These are phyloP conservation scores for Pittosporum tobira DNA, from an alignment of 129 eudicot genomes.

Conservation along the genomic window DNA sequence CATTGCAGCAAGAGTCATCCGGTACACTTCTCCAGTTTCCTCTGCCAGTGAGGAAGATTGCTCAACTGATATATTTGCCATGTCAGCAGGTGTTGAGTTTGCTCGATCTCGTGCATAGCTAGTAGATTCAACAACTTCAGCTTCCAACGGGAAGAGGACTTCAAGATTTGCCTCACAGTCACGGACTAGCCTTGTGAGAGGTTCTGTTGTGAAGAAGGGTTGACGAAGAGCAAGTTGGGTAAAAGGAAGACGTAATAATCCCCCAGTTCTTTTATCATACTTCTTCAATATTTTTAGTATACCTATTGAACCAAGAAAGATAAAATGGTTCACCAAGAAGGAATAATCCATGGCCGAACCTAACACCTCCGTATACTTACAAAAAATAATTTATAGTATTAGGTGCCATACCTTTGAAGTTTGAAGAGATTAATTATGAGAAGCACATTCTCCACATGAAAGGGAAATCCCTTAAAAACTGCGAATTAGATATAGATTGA, in stretches of 20 bases:
- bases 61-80: slow-evolving; percentile 15
- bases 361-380: not conserved
- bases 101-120: slow-evolving; percentile 6
- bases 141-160: slow-evolving; percentile 63
- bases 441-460: slow-evolving; percentile 8
- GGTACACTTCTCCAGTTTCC: slow-evolving; percentile 49
- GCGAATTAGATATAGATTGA: not conserved
- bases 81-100: slow-evolving; percentile 5
- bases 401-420: not conserved
- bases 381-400: not conserved
- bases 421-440: not conserved
- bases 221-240: slow-evolving; percentile 70
- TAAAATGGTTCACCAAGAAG: not conserved
- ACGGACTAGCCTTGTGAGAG: slow-evolving; percentile 60
- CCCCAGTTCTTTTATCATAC: slow-evolving; percentile 90
- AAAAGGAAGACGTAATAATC: slow-evolving; percentile 57
- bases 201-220: slow-evolving; percentile 84
- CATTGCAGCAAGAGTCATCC: slow-evolving; percentile 72
- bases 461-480: slow-evolving; percentile 9
- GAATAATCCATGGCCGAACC: not conserved
- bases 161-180: slow-evolving; percentile 91
- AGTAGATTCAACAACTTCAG: slow-evolving; percentile 58
- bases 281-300: slow-evolving; percentile 78
- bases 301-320: slow-evolving; percentile 34
- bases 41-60: slow-evolving; percentile 28